Evolutionary conservation across 2,329 filamentous ascomycete species (phyloP).

Genomic region (Nothopassalora personata): DNA sequence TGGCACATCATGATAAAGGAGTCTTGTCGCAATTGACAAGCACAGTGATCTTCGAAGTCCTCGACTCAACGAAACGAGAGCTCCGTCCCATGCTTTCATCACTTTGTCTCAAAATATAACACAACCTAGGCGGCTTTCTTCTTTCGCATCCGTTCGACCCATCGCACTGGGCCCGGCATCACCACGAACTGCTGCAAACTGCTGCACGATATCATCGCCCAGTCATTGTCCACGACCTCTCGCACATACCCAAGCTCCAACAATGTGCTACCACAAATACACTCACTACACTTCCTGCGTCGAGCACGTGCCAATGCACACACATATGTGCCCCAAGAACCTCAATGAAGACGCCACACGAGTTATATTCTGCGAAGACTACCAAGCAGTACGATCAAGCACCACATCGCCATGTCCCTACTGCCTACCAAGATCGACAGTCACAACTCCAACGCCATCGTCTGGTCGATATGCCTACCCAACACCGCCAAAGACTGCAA

Average conservation of each 20-base stretch:
- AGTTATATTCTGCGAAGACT: slow-evolving; percentile 32
- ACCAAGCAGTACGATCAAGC: slow-evolving; percentile 20
- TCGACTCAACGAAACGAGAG: background rate
- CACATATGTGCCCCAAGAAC: slow-evolving; percentile 30
- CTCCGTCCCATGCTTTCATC: background rate
- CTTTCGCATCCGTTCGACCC: background rate
- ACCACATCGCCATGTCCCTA: slow-evolving; percentile 19
- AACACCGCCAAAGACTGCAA: slow-evolving; percentile 20
- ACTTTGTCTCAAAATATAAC: background rate
- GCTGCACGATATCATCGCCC: background rate
- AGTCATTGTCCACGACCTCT: background rate
- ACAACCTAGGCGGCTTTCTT: background rate
- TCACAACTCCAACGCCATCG: slow-evolving; percentile 9
- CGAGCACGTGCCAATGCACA: slow-evolving; percentile 28
- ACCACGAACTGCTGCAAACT: background rate
- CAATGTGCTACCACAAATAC: slow-evolving; percentile 33
- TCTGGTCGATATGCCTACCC: slow-evolving; percentile 13
- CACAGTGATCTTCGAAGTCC: background rate
- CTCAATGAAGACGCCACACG: slow-evolving; percentile 24
- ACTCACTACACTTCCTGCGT: slow-evolving; percentile 29
- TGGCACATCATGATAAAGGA: slow-evolving; percentile 5
- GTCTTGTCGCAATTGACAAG: background rate
- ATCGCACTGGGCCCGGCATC: background rate
- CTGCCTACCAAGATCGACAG: slow-evolving; percentile 11
- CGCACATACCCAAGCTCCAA: background rate